Evolutionary conservation across 257 asterid species (phyloP), one percentile per base, ranked within the genome.

Genomic region (Nyctanthes arbortristis): DNA sequence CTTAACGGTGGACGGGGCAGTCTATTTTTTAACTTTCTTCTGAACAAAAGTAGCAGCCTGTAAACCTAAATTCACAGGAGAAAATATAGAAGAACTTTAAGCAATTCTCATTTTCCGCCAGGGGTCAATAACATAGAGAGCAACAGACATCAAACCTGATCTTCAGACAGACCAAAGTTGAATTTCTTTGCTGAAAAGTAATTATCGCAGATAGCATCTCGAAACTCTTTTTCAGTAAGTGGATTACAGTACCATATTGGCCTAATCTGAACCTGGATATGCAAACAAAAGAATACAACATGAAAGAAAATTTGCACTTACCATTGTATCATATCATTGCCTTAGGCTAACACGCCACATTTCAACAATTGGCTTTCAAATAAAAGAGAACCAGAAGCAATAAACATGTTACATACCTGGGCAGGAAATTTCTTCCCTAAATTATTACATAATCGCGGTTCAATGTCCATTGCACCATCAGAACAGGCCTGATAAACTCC

Each of bases 401-500:
- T 27, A 40, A 59, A 27, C n/a, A n/a, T 32, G 34, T 3, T 18
- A 49, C 73, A 58, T 80, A 88, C 97, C 93, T 91, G 96, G 0
- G 96, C 93, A 62, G 89, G 87, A 57, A 81, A 87, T 18, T 31
- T 80, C 77, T 58, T 69, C 69, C 97, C 94, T 55, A 85, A 72
- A 56, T 77, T 79, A 43, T 54, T 77, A 79, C 82, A 87, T 24
- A 79, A 88, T 71, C 82, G 63, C 40, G 96, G 92, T 40, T 66
- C 75, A 69, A 89, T 83, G 76, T 89, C 86, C 76, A 86, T 66
- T 73, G 75, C 82, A 11, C 97, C 97, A 76, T 92, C 90, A 52
- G 88, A 77, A 67, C 78, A 70, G 47, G 97, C 97, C 83, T 54
- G 85, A 81, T 70, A 92, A 61, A 92, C 97, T 69, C 97, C 97